A percentile compares a stretch with the other conserved stretches of the same genome.
phyloP scores from a whole-genome alignment of 441 rosid species.

The Cnidoscolus chayamansa region DNA sequence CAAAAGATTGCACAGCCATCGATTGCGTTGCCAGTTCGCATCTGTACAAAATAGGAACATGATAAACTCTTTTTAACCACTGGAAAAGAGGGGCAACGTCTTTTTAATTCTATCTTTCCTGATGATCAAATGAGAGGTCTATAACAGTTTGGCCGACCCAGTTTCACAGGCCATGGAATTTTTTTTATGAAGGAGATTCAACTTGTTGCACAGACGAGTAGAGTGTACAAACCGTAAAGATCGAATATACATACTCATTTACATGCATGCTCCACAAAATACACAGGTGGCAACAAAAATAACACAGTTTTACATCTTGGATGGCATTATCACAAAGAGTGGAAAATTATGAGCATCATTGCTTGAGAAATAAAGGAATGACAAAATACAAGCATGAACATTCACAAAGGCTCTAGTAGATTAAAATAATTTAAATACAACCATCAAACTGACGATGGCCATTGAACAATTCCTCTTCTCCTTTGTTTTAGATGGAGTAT shows the following conservation, averaged over 20 bases:
- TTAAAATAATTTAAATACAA: neutral
- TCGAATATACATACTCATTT: neutral
- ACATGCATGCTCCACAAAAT: neutral
- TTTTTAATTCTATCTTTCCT: neutral
- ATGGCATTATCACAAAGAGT: no score
- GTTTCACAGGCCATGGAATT: neutral
- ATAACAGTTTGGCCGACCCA: neutral
- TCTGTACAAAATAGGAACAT: constrained; percentile 39
- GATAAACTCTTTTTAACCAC: neutral
- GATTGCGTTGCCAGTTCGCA: constrained; percentile 89
- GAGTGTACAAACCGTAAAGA: neutral
- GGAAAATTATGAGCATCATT: neutral
- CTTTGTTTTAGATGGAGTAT: neutral
- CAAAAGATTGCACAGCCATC: constrained; percentile 99
- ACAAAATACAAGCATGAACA: neutral
- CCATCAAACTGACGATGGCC: neutral
- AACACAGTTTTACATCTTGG: neutral
- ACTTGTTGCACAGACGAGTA: neutral
- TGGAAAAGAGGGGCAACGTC: neutral
- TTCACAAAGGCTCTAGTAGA: no score
- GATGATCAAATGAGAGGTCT: neutral
- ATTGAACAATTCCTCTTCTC: no score
- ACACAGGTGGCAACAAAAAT: neutral
- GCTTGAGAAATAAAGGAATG: neutral
- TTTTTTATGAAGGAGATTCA: neutral